Evolutionary conservation across 1,139 yeast genomes (phyloP).

Genomic region (Lodderomyces pseudojiufengensis): DNA sequence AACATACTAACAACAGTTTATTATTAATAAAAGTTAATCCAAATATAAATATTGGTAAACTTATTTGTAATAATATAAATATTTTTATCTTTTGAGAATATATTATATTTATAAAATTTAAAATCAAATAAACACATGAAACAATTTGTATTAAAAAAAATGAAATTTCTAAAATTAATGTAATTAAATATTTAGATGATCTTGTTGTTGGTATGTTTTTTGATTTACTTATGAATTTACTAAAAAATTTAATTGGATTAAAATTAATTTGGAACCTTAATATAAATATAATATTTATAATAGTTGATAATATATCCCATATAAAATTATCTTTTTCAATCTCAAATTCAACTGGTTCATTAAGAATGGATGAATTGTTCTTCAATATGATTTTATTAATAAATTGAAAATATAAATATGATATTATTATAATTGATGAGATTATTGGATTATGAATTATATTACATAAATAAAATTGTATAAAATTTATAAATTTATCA

Average conservation of each 20-base stretch:
- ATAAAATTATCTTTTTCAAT: neutral
- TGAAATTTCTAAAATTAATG: conserved; percentile 5
- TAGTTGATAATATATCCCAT: conserved; percentile 19
- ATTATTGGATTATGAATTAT: conserved; percentile 47
- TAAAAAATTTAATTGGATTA: too few relatives aligned
- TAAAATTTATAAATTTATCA: conserved; percentile 8
- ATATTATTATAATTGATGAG: conserved; percentile 65
- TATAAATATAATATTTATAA: conserved; percentile 23
- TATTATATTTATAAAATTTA: neutral
- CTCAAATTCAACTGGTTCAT: too few relatives aligned
- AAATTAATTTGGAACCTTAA: conserved; percentile 16
- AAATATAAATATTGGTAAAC: conserved; percentile 11
- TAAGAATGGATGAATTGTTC: too few relatives aligned
- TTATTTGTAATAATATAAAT: conserved; percentile 10
- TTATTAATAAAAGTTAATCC: conserved; percentile 3
- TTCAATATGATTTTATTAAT: neutral
- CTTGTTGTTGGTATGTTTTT: neutral
- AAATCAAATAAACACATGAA: conserved; percentile 2
- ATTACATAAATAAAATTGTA: conserved; percentile 13
- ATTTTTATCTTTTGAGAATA: neutral
- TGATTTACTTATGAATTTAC: too few relatives aligned
- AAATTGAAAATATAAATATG: conserved; percentile 20
- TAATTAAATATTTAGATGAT: neutral
- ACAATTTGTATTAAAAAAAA: conserved; percentile 9
- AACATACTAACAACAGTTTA: neutral